Evolutionary conservation across 2,329 filamentous ascomycete genomes (phyloP).

Genomic region (Bipolaris zeicola): DNA sequence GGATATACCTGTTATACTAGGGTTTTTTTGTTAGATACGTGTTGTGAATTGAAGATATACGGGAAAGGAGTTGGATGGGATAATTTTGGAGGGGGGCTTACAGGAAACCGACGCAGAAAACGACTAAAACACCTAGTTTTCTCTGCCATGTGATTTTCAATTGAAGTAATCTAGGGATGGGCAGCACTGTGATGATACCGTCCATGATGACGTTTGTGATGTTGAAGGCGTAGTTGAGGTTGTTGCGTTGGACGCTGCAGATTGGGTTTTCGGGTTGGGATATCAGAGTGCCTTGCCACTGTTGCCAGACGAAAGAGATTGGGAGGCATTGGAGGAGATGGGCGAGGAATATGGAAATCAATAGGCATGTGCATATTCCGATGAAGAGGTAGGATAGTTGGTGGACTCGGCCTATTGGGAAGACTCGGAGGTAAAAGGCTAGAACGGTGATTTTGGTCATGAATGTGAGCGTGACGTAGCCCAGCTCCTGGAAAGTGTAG

Average conservation of each 20-base stretch:
- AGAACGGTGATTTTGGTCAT: not conserved
- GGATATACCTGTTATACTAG: not conserved
- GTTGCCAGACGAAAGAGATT: not conserved
- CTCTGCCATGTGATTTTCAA: not conserved
- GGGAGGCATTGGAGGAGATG: not conserved
- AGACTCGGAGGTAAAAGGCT: not conserved
- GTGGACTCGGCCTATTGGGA: not conserved
- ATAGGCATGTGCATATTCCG: not conserved
- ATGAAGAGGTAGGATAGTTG: not conserved
- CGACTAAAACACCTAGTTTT: not conserved
- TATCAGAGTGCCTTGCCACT: not conserved
- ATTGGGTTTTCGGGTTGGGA: not conserved
- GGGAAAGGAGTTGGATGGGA: not conserved
- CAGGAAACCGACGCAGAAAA: not conserved
- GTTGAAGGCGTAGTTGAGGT: not conserved
- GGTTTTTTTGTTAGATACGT: not conserved
- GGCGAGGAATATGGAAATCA: not conserved
- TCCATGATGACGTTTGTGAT: slow-evolving; percentile 1
- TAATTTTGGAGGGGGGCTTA: not conserved
- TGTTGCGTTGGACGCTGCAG: not conserved
- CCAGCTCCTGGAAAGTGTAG: not conserved
- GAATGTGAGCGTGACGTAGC: not conserved
- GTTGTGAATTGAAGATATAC: not conserved
- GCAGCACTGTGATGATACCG: not conserved
- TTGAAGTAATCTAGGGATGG: not conserved